Evolutionary conservation across 257 asterid genomes (phyloP).

Genomic region (Solanum microdontum): DNA sequence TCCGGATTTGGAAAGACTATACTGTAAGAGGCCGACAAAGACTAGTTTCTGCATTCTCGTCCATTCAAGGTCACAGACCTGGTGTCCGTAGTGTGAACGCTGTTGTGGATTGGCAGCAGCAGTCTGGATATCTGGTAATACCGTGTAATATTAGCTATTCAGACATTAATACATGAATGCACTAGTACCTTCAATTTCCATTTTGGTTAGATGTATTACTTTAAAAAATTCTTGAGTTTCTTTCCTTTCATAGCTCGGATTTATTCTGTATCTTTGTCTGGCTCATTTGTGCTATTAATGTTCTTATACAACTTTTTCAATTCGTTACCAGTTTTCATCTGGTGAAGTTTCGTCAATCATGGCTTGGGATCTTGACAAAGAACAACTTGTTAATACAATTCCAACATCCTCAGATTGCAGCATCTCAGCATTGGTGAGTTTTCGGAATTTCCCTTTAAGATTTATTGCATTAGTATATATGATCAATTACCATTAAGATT

Average conservation of each 20-base stretch:
- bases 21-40: conserved; percentile 58
- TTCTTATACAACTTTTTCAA: conserved; percentile 2
- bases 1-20: conserved; percentile 94
- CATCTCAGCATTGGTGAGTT: conserved; percentile 86
- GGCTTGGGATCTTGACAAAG: conserved; percentile 99
- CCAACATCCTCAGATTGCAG: conserved; percentile 70
- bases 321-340: conserved; percentile 52
- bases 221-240: not conserved
- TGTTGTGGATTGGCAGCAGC: conserved; percentile 99
- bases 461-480: not conserved
- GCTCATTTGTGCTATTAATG: not conserved
- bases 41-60: conserved; percentile 79
- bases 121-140: conserved; percentile 64
- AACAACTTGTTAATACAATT: conserved; percentile 69
- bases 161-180: not conserved
- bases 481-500: not conserved
- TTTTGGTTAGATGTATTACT: not conserved
- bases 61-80: conserved; percentile 83
- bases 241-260: not conserved
- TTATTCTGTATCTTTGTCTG: not conserved
- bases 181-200: not conserved
- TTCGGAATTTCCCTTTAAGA: not conserved
- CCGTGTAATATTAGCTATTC: not conserved
- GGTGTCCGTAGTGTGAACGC: conserved; percentile 82
- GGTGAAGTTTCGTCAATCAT: conserved; percentile 81